A percentile compares a stretch with the other conserved stretches of the same genome.
These are phyloP conservation scores for Allium fistulosum DNA, from an alignment of 106 monocot genomes.

Conservation along the genomic window DNA sequence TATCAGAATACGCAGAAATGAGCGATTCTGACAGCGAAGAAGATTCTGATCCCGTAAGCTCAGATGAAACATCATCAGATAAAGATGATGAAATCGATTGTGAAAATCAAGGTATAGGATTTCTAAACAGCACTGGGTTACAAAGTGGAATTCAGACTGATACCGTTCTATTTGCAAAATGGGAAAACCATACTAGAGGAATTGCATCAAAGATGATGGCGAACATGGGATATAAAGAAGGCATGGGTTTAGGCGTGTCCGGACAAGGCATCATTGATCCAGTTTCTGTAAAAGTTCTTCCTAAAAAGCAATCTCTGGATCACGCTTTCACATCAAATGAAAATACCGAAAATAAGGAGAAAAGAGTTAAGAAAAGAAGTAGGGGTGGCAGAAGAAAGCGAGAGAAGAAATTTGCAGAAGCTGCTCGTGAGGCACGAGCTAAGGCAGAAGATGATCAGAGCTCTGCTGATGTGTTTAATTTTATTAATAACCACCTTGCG, in stretches of 20 bases:
- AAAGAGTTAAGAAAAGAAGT: constrained; percentile 46
- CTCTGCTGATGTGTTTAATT: constrained; percentile 60
- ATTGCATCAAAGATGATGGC: constrained; percentile 99
- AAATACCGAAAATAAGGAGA: constrained; percentile 10
- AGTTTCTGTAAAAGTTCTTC: constrained; percentile 65
- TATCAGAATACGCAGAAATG: constrained; percentile 62
- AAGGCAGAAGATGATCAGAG: constrained; percentile 21
- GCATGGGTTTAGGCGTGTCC: constrained; percentile 80
- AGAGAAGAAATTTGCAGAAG: constrained; percentile 62
- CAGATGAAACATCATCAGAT: constrained; percentile 21
- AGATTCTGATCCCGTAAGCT: constrained; percentile 24
- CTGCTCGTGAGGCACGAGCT: constrained; percentile 50
- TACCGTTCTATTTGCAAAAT: constrained; percentile 77
- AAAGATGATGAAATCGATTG: constrained; percentile 35
- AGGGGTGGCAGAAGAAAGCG: constrained; percentile 79
- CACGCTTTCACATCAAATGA: constrained; percentile 41
- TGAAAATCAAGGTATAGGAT: constrained; percentile 55
- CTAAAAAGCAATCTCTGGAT: constrained; percentile 72
- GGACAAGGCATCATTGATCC: constrained; percentile 86
- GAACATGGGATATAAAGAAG: constrained; percentile 88
- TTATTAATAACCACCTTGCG: constrained; percentile 81
- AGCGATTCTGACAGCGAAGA: constrained; percentile 30
- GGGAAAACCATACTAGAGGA: constrained; percentile 93
- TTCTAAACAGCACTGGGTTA: constrained; percentile 36
- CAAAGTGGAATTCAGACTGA: constrained; percentile 78